Percentiles rank a stretch among this genome's conserved stretches.
phyloP scores from a whole-genome alignment of 2,329 filamentous ascomycete genomes.

The Colletotrichum graminicola region DNA sequence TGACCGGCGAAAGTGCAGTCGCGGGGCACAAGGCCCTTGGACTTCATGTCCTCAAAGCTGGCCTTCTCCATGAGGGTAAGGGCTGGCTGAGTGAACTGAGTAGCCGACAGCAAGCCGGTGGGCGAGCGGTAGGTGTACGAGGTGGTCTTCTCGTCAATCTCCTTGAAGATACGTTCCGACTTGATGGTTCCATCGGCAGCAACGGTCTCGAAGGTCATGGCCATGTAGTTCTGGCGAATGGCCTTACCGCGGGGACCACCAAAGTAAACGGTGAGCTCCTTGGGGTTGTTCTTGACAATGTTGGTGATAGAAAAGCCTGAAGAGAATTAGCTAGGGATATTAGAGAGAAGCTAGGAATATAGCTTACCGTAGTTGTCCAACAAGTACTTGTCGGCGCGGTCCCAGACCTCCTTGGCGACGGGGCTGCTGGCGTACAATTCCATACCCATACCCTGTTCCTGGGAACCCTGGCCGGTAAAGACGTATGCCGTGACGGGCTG shows the following conservation, averaged over 20 bases:
- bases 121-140: constrained; percentile 98
- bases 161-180: constrained; percentile 99
- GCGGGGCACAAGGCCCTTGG: constrained; percentile 93
- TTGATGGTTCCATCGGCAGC: constrained; percentile 92
- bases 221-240: constrained; percentile 99
- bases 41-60: constrained; percentile 98
- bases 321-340: constrained; percentile 10
- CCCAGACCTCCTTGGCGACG: constrained; percentile 98
- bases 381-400: constrained; percentile 96
- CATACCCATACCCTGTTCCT: constrained; percentile 99
- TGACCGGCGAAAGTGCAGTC: constrained; percentile 98
- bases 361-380: constrained; percentile 94
- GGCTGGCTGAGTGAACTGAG: constrained; percentile 97
- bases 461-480: constrained; percentile 97
- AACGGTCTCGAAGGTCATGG: constrained; percentile 99
- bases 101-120: constrained; percentile 93
- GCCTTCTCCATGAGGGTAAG: constrained; percentile 99
- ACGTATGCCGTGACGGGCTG: constrained; percentile 97
- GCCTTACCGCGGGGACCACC: constrained; percentile 96
- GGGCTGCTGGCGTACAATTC: constrained; percentile 94
- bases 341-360: not conserved
- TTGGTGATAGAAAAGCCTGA: constrained; percentile 94
- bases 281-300: constrained; percentile 99
- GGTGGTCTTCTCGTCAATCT: constrained; percentile 90
- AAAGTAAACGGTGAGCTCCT: constrained; percentile 98